phyloP scores from a whole-genome alignment of 2,329 filamentous ascomycete genomes.

The Pseudocercospora macadamiae region DNA sequence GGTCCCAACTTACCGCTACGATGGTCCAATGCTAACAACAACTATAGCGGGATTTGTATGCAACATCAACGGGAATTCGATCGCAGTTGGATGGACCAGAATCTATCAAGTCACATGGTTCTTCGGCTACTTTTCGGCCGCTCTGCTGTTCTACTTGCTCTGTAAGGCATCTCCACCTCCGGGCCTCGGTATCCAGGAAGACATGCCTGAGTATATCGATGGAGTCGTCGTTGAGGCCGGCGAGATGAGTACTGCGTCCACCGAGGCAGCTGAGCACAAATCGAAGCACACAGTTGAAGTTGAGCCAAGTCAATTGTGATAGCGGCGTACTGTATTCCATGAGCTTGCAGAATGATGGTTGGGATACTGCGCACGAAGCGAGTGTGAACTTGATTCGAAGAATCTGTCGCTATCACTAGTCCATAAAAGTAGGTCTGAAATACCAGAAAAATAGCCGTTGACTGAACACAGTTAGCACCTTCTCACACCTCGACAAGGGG shows the following conservation, averaged over 20 bases:
- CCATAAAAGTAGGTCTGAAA: too few relatives aligned
- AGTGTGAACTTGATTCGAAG: too few relatives aligned
- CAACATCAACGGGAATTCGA: slow-evolving; percentile 3
- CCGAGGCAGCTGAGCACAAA: not conserved
- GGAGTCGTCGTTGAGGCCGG: not conserved
- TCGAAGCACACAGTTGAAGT: not conserved
- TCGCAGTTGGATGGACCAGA: slow-evolving; percentile 2
- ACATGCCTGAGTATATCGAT: not conserved
- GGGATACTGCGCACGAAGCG: too few relatives aligned
- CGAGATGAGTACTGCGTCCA: not conserved
- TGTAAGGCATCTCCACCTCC: slow-evolving; percentile 3
- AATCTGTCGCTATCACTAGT: too few relatives aligned
- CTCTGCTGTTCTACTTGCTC: slow-evolving; percentile 1
- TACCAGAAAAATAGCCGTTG: too few relatives aligned
- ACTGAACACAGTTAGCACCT: too few relatives aligned
- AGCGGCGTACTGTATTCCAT: too few relatives aligned
- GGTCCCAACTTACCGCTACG: not conserved
- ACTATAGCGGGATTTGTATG: not conserved
- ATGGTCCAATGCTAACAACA: not conserved
- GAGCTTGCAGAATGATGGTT: too few relatives aligned
- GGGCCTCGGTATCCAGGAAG: slow-evolving; percentile 3
- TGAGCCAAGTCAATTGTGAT: too few relatives aligned
- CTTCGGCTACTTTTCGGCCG: slow-evolving; percentile 9
- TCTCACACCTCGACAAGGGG: too few relatives aligned
- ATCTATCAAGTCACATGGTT: slow-evolving; percentile 14